A percentile compares a stretch with the other conserved stretches of the same genome.
These are phyloP conservation scores for Linnemannia exigua DNA, from an alignment of 192 early-diverging fungal species.

Conservation along the genomic window DNA sequence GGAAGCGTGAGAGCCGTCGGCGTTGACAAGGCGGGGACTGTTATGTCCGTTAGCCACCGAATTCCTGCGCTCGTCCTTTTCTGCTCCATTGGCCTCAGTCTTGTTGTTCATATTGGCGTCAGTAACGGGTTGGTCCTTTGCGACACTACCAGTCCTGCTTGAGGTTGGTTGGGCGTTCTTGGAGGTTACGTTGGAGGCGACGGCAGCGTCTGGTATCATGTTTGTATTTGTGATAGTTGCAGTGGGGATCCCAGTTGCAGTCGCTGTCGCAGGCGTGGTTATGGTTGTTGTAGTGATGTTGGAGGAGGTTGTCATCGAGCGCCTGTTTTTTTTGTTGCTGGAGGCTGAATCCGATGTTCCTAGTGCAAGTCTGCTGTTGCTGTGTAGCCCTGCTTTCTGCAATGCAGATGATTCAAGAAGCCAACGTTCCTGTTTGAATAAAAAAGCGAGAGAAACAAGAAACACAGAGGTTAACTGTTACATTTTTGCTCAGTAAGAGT, in stretches of 20 bases:
- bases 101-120: not conserved
- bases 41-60: not conserved
- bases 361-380: not conserved
- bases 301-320: slow-evolving; percentile 28
- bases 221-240: not conserved
- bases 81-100: not conserved
- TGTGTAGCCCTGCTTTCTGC: not conserved
- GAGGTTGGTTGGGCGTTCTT: not conserved
- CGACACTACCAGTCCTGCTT: not conserved
- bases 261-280: not conserved
- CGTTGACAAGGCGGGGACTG: not conserved
- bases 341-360: slow-evolving; percentile 2
- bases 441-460: not conserved
- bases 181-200: not conserved
- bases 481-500: not conserved
- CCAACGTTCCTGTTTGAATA: not conserved
- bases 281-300: slow-evolving; percentile 14
- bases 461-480: not conserved
- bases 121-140: not conserved
- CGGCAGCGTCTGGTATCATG: slow-evolving; percentile 19
- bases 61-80: not conserved
- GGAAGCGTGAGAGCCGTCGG: not conserved
- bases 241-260: not conserved
- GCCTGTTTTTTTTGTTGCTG: not conserved
- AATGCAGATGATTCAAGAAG: not conserved